These are phyloP conservation scores for Eucalyptus sp. DNA, from an alignment of 345 rosid genomes.

Conservation along the genomic window DNA sequence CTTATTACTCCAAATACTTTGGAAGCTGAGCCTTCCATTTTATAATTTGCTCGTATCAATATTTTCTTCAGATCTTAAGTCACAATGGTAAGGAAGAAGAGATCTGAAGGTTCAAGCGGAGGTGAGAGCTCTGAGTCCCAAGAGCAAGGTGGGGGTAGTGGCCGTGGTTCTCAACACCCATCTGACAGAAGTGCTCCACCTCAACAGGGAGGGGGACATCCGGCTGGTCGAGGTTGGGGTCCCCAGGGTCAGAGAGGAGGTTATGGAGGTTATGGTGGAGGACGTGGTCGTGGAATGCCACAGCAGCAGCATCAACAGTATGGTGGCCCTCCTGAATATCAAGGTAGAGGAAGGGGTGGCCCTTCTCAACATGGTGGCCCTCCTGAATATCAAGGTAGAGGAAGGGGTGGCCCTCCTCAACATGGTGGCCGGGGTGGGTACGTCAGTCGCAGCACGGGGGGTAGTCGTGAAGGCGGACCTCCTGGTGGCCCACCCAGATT, in stretches of 20 bases:
- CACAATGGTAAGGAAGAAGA: constrained; percentile 63
- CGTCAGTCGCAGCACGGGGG: constrained; percentile 14
- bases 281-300: constrained; percentile 41
- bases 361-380: constrained; percentile 42
- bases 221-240: constrained; percentile 47
- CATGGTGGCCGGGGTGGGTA: constrained; percentile 26
- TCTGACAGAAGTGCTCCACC: constrained; percentile 23
- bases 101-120: constrained; percentile 38
- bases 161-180: constrained; percentile 41
- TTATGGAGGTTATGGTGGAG: constrained; percentile 56
- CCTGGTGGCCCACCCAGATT: constrained; percentile 49
- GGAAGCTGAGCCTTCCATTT: background rate
- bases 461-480: constrained; percentile 37
- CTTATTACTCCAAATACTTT: background rate
- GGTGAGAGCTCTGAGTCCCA: constrained; percentile 71
- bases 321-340: constrained; percentile 49
- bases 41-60: background rate
- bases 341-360: constrained; percentile 76
- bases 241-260: constrained; percentile 64
- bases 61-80: background rate
- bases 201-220: constrained; percentile 38
- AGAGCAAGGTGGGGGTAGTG: constrained; percentile 26
- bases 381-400: constrained; percentile 58
- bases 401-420: constrained; percentile 62
- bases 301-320: constrained; percentile 40